A percentile compares a stretch with the other conserved stretches of the same genome.
phyloP scores from a whole-genome alignment of 1,284 basidiomycete species.

The Rhizopogon hawkerae region DNA sequence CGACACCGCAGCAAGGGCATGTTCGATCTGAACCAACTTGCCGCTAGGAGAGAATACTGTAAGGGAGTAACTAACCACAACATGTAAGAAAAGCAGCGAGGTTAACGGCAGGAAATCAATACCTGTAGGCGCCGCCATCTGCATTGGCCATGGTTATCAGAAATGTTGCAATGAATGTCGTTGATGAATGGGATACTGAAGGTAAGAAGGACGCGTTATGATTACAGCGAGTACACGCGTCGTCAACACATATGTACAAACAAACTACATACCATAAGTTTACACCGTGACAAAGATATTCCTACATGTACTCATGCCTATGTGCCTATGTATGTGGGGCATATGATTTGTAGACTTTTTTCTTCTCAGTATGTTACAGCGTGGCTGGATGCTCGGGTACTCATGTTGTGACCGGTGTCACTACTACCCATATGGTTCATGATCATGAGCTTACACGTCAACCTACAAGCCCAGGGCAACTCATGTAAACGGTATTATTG shows the following conservation, averaged over 20 bases:
- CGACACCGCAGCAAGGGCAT: constrained; percentile 95
- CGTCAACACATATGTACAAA: constrained; percentile 1
- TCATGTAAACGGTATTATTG: neutral
- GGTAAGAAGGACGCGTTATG: constrained; percentile 16
- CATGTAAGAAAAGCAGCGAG: constrained; percentile 16
- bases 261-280: neutral
- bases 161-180: constrained; percentile 16
- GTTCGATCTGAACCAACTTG: constrained; percentile 98
- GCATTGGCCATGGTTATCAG: constrained; percentile 44
- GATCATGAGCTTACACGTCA: too few relatives aligned
- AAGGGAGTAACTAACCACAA: constrained; percentile 77
- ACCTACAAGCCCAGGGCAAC: too few relatives aligned
- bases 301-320: too few relatives aligned
- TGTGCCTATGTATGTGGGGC: too few relatives aligned
- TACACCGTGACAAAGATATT: too few relatives aligned
- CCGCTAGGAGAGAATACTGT: constrained; percentile 99
- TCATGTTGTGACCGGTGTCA: too few relatives aligned
- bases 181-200: constrained; percentile 13
- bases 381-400: too few relatives aligned
- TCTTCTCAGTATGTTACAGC: too few relatives aligned
- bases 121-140: constrained; percentile 82
- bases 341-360: too few relatives aligned
- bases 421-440: too few relatives aligned
- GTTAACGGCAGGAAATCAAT: constrained; percentile 12
- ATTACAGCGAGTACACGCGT: constrained; percentile 24